phyloP scores from a whole-genome alignment of 345 rosid genomes.

The Hibiscus mutabilis region DNA sequence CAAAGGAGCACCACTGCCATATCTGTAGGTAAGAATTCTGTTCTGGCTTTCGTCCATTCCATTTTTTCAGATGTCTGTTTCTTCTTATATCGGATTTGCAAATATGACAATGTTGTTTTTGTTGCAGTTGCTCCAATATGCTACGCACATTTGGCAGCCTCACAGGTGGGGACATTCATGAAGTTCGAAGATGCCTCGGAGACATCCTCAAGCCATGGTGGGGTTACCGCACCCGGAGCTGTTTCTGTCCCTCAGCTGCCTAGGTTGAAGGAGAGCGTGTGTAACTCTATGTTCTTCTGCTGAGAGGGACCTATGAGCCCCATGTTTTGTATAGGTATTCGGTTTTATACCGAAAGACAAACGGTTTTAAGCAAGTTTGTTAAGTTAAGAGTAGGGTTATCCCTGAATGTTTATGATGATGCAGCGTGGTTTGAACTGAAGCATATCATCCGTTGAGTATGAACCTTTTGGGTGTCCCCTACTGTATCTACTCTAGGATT shows the following conservation, averaged over 20 bases:
- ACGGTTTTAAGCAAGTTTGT: background rate
- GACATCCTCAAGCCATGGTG: slow-evolving; percentile 53
- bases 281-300: slow-evolving; percentile 75
- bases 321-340: background rate
- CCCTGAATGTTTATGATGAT: background rate
- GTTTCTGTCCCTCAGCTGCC: slow-evolving; percentile 55
- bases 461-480: background rate
- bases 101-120: background rate
- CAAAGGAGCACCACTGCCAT: slow-evolving; percentile 91
- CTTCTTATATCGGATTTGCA: background rate
- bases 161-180: slow-evolving; percentile 42
- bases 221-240: slow-evolving; percentile 40
- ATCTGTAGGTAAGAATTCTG: slow-evolving; percentile 53
- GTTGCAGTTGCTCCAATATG: slow-evolving; percentile 55
- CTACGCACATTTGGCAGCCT: slow-evolving; percentile 56
- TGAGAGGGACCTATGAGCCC: slow-evolving; percentile 13
- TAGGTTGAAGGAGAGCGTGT: slow-evolving; percentile 32
- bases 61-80: background rate
- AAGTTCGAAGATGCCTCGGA: slow-evolving; percentile 51
- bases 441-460: background rate
- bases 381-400: background rate
- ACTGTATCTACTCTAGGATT: background rate
- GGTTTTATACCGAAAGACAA: background rate
- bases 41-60: background rate
- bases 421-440: too few species aligned